phyloP scores from a whole-genome alignment of 805 yeast species.

The Saccharomyces paradoxus region DNA sequence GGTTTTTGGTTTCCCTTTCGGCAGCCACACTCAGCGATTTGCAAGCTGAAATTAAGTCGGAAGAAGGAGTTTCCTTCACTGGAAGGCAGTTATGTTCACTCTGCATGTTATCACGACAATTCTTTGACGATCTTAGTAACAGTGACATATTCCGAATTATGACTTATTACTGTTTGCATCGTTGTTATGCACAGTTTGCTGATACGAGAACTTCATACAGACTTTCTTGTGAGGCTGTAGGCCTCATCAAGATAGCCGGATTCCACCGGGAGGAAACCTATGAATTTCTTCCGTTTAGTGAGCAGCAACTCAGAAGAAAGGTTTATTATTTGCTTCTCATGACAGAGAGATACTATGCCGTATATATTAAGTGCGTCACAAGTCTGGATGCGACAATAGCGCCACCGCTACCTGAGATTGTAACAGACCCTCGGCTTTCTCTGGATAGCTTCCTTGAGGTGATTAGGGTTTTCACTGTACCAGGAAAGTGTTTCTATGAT shows the following conservation, averaged over 20 bases:
- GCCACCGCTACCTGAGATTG: not conserved
- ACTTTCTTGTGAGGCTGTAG: not conserved
- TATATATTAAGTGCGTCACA: not conserved
- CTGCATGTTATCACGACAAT: slow-evolving; percentile 92
- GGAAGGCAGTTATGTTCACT: slow-evolving; percentile 46
- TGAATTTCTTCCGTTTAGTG: no score
- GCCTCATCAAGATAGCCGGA: not conserved
- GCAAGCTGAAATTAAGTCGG: slow-evolving; percentile 59
- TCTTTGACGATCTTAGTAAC: slow-evolving; percentile 59
- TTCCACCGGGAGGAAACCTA: not conserved
- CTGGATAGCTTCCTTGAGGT: not conserved
- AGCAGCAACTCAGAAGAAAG: not conserved
- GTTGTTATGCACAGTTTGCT: no score
- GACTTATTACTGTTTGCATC: no score
- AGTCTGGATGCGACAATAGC: not conserved
- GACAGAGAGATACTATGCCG: not conserved
- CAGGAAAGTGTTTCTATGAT: not conserved
- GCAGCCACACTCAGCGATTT: slow-evolving; percentile 41
- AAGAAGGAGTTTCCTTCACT: slow-evolving; percentile 76
- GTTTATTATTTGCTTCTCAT: not conserved
- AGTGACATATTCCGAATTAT: not conserved
- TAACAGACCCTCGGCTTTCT: not conserved
- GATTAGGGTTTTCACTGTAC: not conserved
- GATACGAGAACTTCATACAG: no score
- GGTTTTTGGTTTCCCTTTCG: not conserved